A percentile compares a stretch with the other conserved stretches of the same genome.
Evolutionary conservation across 129 eudicot species (phyloP).

Genomic region (Chrysanthemum makinoi): DNA sequence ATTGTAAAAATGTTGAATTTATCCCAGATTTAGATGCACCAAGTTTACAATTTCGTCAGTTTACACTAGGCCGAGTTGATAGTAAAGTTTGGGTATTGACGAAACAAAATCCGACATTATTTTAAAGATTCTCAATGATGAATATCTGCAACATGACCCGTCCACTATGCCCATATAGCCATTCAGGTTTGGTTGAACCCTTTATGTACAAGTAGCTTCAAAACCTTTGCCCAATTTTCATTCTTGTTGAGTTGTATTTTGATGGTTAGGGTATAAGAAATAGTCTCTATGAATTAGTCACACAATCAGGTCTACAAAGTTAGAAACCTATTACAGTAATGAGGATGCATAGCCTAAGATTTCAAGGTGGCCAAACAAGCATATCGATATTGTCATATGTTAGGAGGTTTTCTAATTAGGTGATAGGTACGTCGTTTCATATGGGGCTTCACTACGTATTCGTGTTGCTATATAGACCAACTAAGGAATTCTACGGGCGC

Average conservation of each 20-base stretch:
- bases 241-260: not conserved
- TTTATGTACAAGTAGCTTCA: too few species aligned
- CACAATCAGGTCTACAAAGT: not conserved
- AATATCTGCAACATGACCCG: not conserved
- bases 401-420: not conserved
- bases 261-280: not conserved
- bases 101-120: not conserved
- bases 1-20: not conserved
- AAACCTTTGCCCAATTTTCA: too few species aligned
- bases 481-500: constrained; percentile 88
- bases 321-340: not conserved
- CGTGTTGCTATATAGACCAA: constrained; percentile 38
- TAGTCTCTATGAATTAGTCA: not conserved
- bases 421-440: not conserved
- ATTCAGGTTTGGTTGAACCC: not conserved
- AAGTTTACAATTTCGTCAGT: not conserved
- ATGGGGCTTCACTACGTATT: not conserved
- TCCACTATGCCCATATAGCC: not conserved
- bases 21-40: not conserved
- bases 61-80: not conserved
- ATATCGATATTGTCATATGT: not conserved
- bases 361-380: not conserved
- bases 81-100: constrained; percentile 4
- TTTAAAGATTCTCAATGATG: not conserved
- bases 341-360: not conserved